A percentile compares a stretch with the other conserved stretches of the same genome.
Evolutionary conservation across 352 stramenopile species (phyloP).

Genomic region (Phytophthora europaea): DNA sequence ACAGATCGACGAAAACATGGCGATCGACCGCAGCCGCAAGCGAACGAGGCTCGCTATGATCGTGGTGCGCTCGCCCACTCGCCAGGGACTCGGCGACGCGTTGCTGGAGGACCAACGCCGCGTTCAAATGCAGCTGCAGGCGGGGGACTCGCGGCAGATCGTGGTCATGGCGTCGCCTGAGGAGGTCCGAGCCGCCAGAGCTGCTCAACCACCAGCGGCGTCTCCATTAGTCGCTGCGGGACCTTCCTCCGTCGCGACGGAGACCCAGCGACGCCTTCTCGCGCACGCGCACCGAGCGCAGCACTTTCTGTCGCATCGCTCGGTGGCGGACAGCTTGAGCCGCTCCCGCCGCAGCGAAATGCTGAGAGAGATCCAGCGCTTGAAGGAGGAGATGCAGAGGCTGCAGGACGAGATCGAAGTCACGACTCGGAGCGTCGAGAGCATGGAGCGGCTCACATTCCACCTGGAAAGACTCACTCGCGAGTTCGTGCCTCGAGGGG

Average conservation of each 20-base stretch:
- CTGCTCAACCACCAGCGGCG: not conserved
- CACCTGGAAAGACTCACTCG: slow-evolving; percentile 43
- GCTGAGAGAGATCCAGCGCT: slow-evolving; percentile 44
- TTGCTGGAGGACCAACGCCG: slow-evolving; percentile 17
- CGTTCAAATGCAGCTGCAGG: slow-evolving; percentile 28
- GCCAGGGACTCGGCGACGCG: not conserved
- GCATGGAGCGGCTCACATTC: slow-evolving; percentile 48
- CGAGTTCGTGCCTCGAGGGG: slow-evolving; percentile 16
- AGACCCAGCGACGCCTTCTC: slow-evolving; percentile 30
- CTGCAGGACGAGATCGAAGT: slow-evolving; percentile 50
- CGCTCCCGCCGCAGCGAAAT: slow-evolving; percentile 43
- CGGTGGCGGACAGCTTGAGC: slow-evolving; percentile 30
- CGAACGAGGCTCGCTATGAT: slow-evolving; percentile 29
- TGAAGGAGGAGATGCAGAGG: slow-evolving; percentile 38
- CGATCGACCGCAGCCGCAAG: slow-evolving; percentile 18
- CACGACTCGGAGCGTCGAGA: slow-evolving; percentile 47
- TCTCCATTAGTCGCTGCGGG: not conserved
- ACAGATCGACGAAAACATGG: slow-evolving; percentile 9
- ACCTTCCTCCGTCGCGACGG: not conserved
- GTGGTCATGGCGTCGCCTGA: slow-evolving; percentile 35
- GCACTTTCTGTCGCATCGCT: slow-evolving; percentile 31
- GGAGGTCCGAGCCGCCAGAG: slow-evolving; percentile 16
- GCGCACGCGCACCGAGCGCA: slow-evolving; percentile 36
- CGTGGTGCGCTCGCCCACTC: slow-evolving; percentile 22
- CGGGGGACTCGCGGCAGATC: slow-evolving; percentile 17